These are phyloP conservation scores for Suhomyces taliae DNA, from an alignment of 1,139 yeast species.

Conservation along the genomic window DNA sequence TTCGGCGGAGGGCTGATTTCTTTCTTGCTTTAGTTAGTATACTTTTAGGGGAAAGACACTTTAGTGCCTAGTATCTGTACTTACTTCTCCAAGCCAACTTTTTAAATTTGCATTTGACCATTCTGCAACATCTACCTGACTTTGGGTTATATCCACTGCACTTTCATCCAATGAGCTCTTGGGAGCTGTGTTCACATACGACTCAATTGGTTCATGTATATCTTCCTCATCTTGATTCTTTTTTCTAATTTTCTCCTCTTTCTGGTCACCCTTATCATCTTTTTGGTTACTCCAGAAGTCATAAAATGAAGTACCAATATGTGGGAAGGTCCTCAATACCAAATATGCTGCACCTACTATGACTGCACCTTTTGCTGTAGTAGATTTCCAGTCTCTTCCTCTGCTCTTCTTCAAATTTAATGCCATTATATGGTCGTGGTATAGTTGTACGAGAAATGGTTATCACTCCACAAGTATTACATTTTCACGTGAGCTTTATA, in stretches of 20 bases:
- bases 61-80: slow-evolving; percentile 18
- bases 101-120: slow-evolving; percentile 45
- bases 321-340: slow-evolving; percentile 54
- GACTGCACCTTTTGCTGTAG: slow-evolving; percentile 38
- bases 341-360: slow-evolving; percentile 47
- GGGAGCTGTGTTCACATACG: slow-evolving; percentile 3
- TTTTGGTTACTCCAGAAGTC: slow-evolving; percentile 20
- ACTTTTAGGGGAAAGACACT: neutral
- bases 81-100: slow-evolving; percentile 33
- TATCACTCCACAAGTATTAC: neutral
- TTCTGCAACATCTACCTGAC: slow-evolving; percentile 30
- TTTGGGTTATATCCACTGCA: slow-evolving; percentile 11
- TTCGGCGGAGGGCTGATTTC: slow-evolving; percentile 49
- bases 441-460: too few relatives aligned
- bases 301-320: slow-evolving; percentile 33
- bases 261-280: slow-evolving; percentile 13
- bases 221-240: slow-evolving; percentile 5
- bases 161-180: slow-evolving; percentile 7
- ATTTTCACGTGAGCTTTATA: neutral
- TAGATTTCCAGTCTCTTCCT: slow-evolving; percentile 12
- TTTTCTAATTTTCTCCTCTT: slow-evolving; percentile 1
- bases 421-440: slow-evolving; percentile 10
- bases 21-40: slow-evolving; percentile 43
- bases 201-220: slow-evolving; percentile 6
- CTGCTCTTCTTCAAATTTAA: slow-evolving; percentile 13